Base-by-base conservation (phyloP, 1,139 yeast genomes). In the Williopsis jadinii region DNA sequence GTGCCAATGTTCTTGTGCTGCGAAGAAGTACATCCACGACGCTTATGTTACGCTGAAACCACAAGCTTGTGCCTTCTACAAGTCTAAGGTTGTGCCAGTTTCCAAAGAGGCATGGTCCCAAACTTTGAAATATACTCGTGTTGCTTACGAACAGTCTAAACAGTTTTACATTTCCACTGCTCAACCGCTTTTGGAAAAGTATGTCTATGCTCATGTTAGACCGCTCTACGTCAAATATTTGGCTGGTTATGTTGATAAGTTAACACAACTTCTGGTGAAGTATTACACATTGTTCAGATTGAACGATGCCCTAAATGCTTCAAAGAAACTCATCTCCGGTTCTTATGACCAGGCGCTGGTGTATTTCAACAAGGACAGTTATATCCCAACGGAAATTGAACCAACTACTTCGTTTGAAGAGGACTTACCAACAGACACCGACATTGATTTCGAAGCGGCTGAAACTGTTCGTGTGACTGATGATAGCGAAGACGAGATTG, bases 201-300 rank as follows among this genome's bases (percentile, higher is more conserved):
- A 26, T n/a, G 35, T 50, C 10, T 34, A 32, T 19, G 36, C 37
- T 5, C 41, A 36, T 26, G 29, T 41, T 14, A 38, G 27, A 19
- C 8, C 13, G 2, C 15, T 34, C 11, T 49, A 51, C 36, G 30
- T 15, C 1, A 11, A 34, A 19, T 40, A 46, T 28, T 14, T 40
- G 3, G 39, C 48, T 41, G 13, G 15, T 3, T 30, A 45, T 30
- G 38, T 46, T 14, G 41, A 41, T 12, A 1, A 14, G 2, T 29
- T 39, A 10, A 11, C 9, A 8, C 24, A 12, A n/a, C 37, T 40
- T 9, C 31, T 28, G 13, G 5, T 8, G 24, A 52, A 51, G 34
- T 48, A 45, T 29, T 52, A 49, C 39, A 39, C 33, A 5, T 19
- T 51, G 11, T 36, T 53, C 14, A 48, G 45, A 40, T 36, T 54